These are phyloP conservation scores for Phytophthora pistaciae DNA, from an alignment of 352 stramenopile genomes.

Conservation along the genomic window DNA sequence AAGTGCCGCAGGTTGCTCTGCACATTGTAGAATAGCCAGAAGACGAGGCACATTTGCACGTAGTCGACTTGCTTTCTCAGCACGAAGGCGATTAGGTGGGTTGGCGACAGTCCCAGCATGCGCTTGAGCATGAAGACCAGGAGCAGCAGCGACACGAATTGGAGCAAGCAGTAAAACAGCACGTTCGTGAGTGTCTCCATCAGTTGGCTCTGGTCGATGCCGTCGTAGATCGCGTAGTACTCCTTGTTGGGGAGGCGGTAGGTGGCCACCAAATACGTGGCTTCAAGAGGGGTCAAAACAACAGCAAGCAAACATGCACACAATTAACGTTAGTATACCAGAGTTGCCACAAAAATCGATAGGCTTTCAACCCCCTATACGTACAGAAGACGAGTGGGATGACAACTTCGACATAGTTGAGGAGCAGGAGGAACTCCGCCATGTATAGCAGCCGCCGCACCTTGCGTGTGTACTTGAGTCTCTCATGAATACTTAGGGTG, in stretches of 20 bases:
- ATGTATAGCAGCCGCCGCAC: slow-evolving; percentile 18
- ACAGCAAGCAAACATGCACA: not conserved
- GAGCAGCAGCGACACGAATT: slow-evolving; percentile 41
- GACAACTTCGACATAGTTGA: slow-evolving; percentile 30
- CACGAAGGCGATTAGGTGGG: slow-evolving; percentile 47
- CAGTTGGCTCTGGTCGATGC: slow-evolving; percentile 23
- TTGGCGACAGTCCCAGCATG: slow-evolving; percentile 36
- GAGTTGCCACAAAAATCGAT: too few relatives aligned
- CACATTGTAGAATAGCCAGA: slow-evolving; percentile 1
- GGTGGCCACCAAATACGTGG: slow-evolving; percentile 30
- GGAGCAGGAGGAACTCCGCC: slow-evolving; percentile 18
- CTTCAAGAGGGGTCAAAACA: slow-evolving; percentile 1
- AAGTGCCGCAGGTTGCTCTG: not conserved
- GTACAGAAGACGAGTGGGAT: slow-evolving; percentile 23
- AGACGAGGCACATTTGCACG: slow-evolving; percentile 1
- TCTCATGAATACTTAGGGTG: not conserved
- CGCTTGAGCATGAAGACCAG: slow-evolving; percentile 30
- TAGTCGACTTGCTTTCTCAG: slow-evolving; percentile 36
- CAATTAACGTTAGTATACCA: not conserved
- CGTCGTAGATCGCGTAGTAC: slow-evolving; percentile 37
- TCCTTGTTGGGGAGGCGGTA: slow-evolving; percentile 44
- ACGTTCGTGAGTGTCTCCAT: slow-evolving; percentile 36
- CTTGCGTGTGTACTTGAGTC: not conserved
- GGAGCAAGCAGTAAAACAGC: slow-evolving; percentile 42
- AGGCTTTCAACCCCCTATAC: not conserved